Evolutionary conservation across 2,329 filamentous ascomycete genomes (phyloP).

Genomic region (Penicillium digitatum): DNA sequence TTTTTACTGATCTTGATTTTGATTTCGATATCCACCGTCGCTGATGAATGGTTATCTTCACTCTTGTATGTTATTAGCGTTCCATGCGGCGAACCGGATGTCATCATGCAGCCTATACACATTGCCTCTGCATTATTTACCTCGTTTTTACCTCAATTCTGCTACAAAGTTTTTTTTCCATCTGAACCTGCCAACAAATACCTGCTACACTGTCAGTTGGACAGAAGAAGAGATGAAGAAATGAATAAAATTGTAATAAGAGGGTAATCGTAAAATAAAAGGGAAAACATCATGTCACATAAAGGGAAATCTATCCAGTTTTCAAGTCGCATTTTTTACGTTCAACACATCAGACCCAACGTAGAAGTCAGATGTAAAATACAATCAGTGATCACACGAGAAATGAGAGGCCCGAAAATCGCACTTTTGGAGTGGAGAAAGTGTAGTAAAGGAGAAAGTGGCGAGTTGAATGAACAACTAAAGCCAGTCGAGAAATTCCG

Average conservation of each 20-base stretch:
- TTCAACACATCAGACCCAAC: not conserved
- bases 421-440: slow-evolving; percentile 7
- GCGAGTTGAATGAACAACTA: slow-evolving; percentile 6
- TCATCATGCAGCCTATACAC: slow-evolving; percentile 15
- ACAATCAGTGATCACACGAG: not conserved
- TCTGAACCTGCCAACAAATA: not conserved
- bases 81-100: slow-evolving; percentile 1
- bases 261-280: slow-evolving; percentile 3
- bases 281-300: slow-evolving; percentile 3
- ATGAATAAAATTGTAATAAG: not conserved
- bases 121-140: not conserved
- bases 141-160: not conserved
- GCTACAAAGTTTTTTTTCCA: not conserved
- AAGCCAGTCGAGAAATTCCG: slow-evolving; percentile 66
- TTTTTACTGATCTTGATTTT: not conserved
- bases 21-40: slow-evolving; percentile 8
- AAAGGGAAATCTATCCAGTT: slow-evolving; percentile 10
- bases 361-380: not conserved
- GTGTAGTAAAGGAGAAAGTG: not conserved
- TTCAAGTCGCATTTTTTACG: not conserved
- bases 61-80: not conserved
- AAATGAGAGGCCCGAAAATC: not conserved
- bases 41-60: not conserved
- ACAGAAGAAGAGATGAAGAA: not conserved
- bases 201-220: not conserved